Conservation (phyloP, 202 grass and related monocot species). For the Panicum hallii region DNA sequence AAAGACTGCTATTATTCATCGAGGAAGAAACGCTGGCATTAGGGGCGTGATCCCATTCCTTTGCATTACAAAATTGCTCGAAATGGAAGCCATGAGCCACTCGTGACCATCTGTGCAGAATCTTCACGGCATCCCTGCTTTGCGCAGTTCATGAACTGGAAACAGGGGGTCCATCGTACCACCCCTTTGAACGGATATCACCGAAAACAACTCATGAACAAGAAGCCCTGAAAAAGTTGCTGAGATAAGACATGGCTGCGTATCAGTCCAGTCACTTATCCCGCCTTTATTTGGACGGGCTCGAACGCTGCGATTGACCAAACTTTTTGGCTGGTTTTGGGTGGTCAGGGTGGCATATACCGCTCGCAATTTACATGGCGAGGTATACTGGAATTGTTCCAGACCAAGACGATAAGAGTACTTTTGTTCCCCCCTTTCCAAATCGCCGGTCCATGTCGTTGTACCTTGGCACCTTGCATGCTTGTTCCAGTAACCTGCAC, state of each 20-base stretch:
- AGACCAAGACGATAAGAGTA: constrained; percentile 18
- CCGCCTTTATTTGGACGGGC: background rate
- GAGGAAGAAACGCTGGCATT: background rate
- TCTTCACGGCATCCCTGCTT: background rate
- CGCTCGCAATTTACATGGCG: constrained; percentile 28
- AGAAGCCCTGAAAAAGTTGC: constrained; percentile 15
- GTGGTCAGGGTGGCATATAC: constrained; percentile 32
- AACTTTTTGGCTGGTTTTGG: constrained; percentile 26
- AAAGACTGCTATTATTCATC: background rate
- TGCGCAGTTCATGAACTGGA: background rate
- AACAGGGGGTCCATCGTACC: background rate
- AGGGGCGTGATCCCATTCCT: background rate
- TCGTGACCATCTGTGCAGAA: constrained; percentile 16
- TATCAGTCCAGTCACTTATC: constrained; percentile 19
- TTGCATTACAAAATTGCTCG: background rate
- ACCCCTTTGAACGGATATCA: background rate
- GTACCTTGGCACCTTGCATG: constrained; percentile 10
- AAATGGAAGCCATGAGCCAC: constrained; percentile 1
- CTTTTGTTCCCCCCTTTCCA: constrained; percentile 46
- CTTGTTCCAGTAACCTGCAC: constrained; percentile 46
- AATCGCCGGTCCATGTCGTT: constrained; percentile 22
- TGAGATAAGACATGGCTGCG: background rate
- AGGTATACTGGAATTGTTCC: constrained; percentile 38
- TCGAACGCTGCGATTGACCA: background rate
- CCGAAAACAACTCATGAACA: background rate